These are phyloP conservation scores for Colletotrichum plurivorum DNA, from an alignment of 2,329 filamentous ascomycete genomes.

Conservation along the genomic window DNA sequence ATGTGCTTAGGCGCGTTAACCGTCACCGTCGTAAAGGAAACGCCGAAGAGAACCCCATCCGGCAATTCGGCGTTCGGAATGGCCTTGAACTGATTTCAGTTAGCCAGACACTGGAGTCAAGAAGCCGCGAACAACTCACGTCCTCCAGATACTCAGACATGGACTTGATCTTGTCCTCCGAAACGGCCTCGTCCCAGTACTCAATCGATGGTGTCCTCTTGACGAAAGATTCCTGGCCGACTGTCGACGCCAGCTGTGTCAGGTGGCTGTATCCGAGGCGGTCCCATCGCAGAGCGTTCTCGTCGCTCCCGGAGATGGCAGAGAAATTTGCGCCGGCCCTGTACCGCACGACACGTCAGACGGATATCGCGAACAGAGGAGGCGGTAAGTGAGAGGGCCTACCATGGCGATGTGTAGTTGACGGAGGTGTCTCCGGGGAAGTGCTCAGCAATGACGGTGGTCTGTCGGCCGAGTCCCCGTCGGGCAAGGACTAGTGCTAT, in stretches of 20 bases:
- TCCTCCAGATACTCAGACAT: slow-evolving; percentile 58
- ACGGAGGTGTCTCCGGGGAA: slow-evolving; percentile 56
- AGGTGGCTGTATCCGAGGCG: slow-evolving; percentile 55
- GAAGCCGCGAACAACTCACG: slow-evolving; percentile 43
- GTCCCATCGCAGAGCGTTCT: slow-evolving; percentile 59
- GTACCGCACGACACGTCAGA: not conserved
- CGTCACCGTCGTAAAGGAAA: slow-evolving; percentile 53
- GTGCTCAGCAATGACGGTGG: slow-evolving; percentile 57
- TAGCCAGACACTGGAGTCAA: too few relatives aligned
- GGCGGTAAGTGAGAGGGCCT: not conserved
- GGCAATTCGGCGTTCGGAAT: slow-evolving; percentile 49
- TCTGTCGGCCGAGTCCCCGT: slow-evolving; percentile 49
- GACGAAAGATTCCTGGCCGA: slow-evolving; percentile 51
- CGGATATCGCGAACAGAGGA: not conserved
- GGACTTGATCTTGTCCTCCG: slow-evolving; percentile 55
- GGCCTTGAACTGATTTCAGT: slow-evolving; percentile 46
- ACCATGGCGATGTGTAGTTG: slow-evolving; percentile 60
- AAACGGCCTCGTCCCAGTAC: slow-evolving; percentile 56
- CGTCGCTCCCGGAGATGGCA: slow-evolving; percentile 57
- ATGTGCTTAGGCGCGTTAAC: slow-evolving; percentile 57
- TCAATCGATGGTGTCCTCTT: slow-evolving; percentile 55
- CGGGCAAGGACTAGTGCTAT: slow-evolving; percentile 53
- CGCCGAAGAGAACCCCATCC: slow-evolving; percentile 50
- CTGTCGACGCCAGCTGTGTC: slow-evolving; percentile 49
- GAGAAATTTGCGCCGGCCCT: slow-evolving; percentile 62